Base-by-base conservation (phyloP, 2,329 filamentous ascomycete species). In the Sclerotinia borealis region DNA sequence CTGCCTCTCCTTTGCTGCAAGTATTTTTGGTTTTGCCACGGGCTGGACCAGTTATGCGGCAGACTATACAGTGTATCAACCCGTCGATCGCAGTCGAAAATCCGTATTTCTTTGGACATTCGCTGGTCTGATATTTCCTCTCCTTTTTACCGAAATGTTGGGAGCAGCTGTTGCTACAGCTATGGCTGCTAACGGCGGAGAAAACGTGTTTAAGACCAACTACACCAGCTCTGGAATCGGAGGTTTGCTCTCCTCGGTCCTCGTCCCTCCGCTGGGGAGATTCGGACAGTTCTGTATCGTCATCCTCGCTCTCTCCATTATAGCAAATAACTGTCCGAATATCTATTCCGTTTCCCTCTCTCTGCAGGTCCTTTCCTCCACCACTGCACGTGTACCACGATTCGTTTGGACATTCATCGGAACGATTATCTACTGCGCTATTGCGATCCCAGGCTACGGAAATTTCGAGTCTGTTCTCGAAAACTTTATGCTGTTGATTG, bases 21-120 rank as follows among this genome's bases (percentile, higher is more conserved):
- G 87, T 22, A 79, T 92, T 39, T 88, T 85, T 74, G 84, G 88
- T 45, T 88, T 89, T 72, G 81, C 86, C 22, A 87, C 89, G 2
- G 84, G 90, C 63, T 95, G 91, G 90, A 85, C 87, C 1, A 83
- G 83, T 8, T 90, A 87, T 65, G 89, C 90, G 0, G 87, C 89
- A 10, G 90, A 93, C 72, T 93, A 92, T 75, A 91, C 88, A 27
- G 88, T 91, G 58, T 93, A 93, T 75, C 90, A 92, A 70, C 89
- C 89, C 0, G 78, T 80, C 3, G 79, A 76, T 29, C 85, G 85
- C 47, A 82, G 83, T 36, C 81, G 84, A 27, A 74, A 74, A 48
- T 85, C 85, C 65, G 80, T 92, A 65, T 93, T 93, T 75, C 70
- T 83, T 65, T 86, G 85, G 72, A 90, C 89, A 36, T 90, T 86